Evolutionary conservation across 768 basidiomycete genomes (phyloP).

Genomic region (Mycena rosella): DNA sequence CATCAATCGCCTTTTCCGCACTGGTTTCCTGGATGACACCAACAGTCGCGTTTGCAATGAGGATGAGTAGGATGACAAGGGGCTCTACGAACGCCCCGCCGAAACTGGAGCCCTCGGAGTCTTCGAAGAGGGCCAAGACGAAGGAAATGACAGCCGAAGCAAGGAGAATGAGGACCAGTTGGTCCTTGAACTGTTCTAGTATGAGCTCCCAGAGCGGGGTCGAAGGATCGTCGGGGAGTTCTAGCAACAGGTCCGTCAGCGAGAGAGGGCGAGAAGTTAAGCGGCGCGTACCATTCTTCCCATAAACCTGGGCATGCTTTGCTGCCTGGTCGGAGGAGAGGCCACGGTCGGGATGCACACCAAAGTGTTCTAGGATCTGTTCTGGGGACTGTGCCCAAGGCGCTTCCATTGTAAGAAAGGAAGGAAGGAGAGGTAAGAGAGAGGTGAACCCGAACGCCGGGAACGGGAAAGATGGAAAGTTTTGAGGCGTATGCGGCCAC

Average conservation of each 20-base stretch:
- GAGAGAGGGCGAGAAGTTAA: background rate
- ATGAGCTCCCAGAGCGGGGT: slow-evolving; percentile 96
- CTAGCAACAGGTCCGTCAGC: slow-evolving; percentile 55
- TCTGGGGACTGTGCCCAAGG: slow-evolving; percentile 85
- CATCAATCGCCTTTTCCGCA: slow-evolving; percentile 97
- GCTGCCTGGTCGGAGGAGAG: slow-evolving; percentile 75
- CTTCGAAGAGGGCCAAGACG: slow-evolving; percentile 90
- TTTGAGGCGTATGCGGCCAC: slow-evolving; percentile 16
- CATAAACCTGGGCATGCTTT: slow-evolving; percentile 83
- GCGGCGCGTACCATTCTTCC: slow-evolving; percentile 79
- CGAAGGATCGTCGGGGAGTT: slow-evolving; percentile 91
- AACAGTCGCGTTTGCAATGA: slow-evolving; percentile 96
- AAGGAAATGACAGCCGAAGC: slow-evolving; percentile 95
- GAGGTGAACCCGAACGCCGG: no score
- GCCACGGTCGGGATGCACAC: slow-evolving; percentile 72
- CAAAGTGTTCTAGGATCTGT: slow-evolving; percentile 80
- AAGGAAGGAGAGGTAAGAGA: slow-evolving; percentile 24
- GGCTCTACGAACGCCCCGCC: slow-evolving; percentile 96
- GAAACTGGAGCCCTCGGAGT: slow-evolving; percentile 71
- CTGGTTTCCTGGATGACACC: slow-evolving; percentile 98
- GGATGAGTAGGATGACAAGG: slow-evolving; percentile 92
- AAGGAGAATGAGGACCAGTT: slow-evolving; percentile 96
- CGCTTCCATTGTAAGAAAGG: slow-evolving; percentile 64
- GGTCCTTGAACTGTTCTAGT: slow-evolving; percentile 99
- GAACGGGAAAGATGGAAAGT: slow-evolving; percentile 1